These are phyloP conservation scores for Citrus trifoliata DNA, from an alignment of 345 rosid species.

Conservation along the genomic window DNA sequence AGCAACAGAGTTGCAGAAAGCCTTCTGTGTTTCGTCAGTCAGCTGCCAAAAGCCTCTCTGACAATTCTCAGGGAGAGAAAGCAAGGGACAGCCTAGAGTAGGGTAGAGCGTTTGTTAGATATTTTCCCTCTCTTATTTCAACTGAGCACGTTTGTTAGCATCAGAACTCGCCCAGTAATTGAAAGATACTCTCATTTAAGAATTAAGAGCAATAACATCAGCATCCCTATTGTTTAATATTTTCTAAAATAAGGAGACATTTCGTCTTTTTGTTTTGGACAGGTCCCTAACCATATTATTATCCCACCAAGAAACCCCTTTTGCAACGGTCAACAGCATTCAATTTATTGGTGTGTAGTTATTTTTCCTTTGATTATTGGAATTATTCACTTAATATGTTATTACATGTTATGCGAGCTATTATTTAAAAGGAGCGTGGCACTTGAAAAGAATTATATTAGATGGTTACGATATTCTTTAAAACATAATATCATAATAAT, in stretches of 20 bases:
- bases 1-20: neutral
- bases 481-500: too few species aligned
- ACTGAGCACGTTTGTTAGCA: neutral
- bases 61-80: neutral
- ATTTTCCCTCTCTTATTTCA: neutral
- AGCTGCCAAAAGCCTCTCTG: neutral
- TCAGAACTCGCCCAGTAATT: neutral
- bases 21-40: neutral
- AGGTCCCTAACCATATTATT: neutral
- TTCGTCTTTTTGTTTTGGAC: neutral
- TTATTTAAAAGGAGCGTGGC: too few species aligned
- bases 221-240: neutral
- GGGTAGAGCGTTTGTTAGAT: too few species aligned
- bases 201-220: neutral
- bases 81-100: too few species aligned
- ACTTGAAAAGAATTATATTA: too few species aligned
- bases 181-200: neutral
- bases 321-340: too few species aligned
- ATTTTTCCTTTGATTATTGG: too few species aligned
- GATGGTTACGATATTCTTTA: fast-evolving
- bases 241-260: neutral
- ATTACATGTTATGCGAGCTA: too few species aligned
- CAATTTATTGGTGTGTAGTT: too few species aligned
- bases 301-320: too few species aligned
- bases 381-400: too few species aligned